phyloP scores from a whole-genome alignment of 441 rosid genomes.

The Populus hybrid region DNA sequence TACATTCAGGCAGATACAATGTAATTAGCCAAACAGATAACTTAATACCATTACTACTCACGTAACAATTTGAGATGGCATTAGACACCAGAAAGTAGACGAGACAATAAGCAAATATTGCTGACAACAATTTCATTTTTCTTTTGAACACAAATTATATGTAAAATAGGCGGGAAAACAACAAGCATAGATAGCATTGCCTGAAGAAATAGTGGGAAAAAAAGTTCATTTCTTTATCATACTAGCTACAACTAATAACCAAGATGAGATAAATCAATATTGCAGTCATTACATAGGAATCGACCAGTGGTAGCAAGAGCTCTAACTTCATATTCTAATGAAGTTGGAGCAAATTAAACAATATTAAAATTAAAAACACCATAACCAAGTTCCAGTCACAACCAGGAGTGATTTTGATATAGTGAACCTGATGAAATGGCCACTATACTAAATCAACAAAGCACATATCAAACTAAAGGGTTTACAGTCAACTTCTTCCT shows the following conservation, averaged over 20 bases:
- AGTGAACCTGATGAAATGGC: too few relatives aligned
- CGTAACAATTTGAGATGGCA: background rate
- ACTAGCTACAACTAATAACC: background rate
- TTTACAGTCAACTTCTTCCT: too few relatives aligned
- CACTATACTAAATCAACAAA: too few relatives aligned
- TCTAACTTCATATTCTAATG: too few relatives aligned
- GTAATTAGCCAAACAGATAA: constrained; percentile 3
- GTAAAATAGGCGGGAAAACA: background rate
- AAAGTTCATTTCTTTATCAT: background rate
- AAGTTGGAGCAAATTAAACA: too few relatives aligned
- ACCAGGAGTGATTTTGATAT: too few relatives aligned
- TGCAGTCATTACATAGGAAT: background rate
- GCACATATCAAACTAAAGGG: too few relatives aligned
- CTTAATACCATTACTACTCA: background rate
- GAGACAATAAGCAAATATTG: background rate
- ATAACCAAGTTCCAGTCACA: too few relatives aligned
- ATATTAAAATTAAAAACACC: too few relatives aligned
- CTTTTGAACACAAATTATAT: background rate
- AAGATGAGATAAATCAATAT: background rate
- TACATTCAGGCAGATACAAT: constrained; percentile 37
- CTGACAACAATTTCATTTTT: background rate
- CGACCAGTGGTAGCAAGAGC: background rate
- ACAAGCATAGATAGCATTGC: background rate
- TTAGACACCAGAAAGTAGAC: background rate
- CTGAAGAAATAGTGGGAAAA: background rate